A percentile compares a stretch with the other conserved stretches of the same genome.
Evolutionary conservation across 768 basidiomycete species (phyloP).

Genomic region (Hortiboletus flavorubellus): DNA sequence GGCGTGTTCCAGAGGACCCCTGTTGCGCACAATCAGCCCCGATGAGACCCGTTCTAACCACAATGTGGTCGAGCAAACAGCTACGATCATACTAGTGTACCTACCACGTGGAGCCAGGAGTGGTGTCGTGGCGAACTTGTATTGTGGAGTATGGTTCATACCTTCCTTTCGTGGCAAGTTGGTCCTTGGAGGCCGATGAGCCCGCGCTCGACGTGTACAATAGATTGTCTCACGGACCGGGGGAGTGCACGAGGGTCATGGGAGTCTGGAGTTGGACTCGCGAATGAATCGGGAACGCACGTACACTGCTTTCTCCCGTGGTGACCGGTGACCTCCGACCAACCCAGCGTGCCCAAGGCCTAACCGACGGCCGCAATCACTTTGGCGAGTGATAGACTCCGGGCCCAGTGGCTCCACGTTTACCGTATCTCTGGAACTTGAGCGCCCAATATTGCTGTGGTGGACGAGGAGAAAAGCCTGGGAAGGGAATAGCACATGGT

Average conservation of each 20-base stretch:
- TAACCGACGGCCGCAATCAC: too few relatives aligned
- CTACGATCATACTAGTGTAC: background rate
- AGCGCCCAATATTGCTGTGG: background rate
- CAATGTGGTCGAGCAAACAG: background rate
- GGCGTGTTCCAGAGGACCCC: slow-evolving; percentile 1
- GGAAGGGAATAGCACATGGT: background rate
- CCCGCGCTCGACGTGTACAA: background rate
- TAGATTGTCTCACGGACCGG: background rate
- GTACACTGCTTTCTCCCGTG: too few relatives aligned
- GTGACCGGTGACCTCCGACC: background rate
- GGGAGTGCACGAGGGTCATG: background rate
- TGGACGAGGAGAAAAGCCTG: background rate
- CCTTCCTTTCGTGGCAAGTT: background rate
- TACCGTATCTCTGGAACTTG: background rate
- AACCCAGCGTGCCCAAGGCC: background rate
- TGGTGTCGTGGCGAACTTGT: slow-evolving; percentile 3
- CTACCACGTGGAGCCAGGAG: background rate
- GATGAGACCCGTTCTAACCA: slow-evolving; percentile 1
- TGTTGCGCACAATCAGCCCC: background rate
- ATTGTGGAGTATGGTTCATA: background rate
- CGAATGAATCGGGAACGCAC: too few relatives aligned
- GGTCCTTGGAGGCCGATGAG: background rate
- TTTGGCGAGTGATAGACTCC: background rate
- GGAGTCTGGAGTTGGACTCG: background rate
- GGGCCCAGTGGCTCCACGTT: background rate